Percentiles rank a stretch among this genome's conserved stretches.
Evolutionary conservation across 1,284 basidiomycete species (phyloP).

Genomic region (Microbotryomycetes sp.): DNA sequence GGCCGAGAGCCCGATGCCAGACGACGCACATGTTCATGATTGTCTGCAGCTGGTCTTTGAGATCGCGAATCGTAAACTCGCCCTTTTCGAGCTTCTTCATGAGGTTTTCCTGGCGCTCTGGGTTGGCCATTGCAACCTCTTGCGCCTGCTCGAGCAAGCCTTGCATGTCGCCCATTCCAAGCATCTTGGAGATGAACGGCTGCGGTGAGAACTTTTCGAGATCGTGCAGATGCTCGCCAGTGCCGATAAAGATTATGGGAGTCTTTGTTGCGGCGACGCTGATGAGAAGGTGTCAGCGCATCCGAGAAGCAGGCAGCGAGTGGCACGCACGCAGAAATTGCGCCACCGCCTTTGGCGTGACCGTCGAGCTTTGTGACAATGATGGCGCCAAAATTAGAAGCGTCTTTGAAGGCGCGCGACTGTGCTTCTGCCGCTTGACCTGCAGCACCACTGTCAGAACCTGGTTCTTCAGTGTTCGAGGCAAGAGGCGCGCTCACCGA

Average conservation of each 20-base stretch:
- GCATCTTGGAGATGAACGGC: constrained; percentile 93
- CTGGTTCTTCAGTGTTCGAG: background rate
- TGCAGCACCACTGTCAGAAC: constrained; percentile 32
- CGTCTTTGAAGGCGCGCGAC: constrained; percentile 93
- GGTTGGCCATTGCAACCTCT: constrained; percentile 82
- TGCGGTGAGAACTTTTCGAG: constrained; percentile 92
- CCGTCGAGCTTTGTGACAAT: constrained; percentile 99
- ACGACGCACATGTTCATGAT: constrained; percentile 87
- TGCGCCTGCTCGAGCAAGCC: constrained; percentile 98
- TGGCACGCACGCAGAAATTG: constrained; percentile 83
- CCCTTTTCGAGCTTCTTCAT: constrained; percentile 97
- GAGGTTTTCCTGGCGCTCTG: constrained; percentile 96
- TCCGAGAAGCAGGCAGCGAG: background rate
- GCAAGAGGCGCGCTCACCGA: constrained; percentile 23
- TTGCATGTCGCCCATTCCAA: constrained; percentile 93
- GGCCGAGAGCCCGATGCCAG: background rate
- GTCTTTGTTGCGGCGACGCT: constrained; percentile 97
- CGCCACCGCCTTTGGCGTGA: constrained; percentile 97
- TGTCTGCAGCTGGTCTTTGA: constrained; percentile 94
- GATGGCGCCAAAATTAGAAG: constrained; percentile 94
- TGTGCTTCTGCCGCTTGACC: constrained; percentile 98
- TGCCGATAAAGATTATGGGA: constrained; percentile 97
- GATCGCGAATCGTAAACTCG: constrained; percentile 91
- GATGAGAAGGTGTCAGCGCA: constrained; percentile 3
- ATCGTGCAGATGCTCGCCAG: constrained; percentile 93